Evolutionary conservation across 306 rosid species (phyloP).

Genomic region (Alnus rubra): DNA sequence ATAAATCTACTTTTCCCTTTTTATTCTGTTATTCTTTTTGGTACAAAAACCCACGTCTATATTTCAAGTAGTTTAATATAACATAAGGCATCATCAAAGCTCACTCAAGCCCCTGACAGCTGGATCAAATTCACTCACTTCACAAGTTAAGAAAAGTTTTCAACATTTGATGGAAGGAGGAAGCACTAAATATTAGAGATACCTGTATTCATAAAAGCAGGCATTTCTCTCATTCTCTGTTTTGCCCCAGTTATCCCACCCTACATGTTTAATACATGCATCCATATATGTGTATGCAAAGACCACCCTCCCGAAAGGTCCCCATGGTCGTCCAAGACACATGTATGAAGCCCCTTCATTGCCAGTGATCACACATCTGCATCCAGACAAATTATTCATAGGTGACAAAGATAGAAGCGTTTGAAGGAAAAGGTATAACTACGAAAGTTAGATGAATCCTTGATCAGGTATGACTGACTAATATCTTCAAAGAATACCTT

Average conservation of each 20-base stretch:
- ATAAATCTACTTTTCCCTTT: neutral
- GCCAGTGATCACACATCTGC: slow-evolving; percentile 85
- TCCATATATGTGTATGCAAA: slow-evolving; percentile 81
- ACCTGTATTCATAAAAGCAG: slow-evolving; percentile 86
- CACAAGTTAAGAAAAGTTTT: neutral
- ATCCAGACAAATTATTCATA: slow-evolving; percentile 18
- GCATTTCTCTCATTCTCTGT: slow-evolving; percentile 70
- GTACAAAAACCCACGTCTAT: neutral
- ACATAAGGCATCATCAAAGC: neutral
- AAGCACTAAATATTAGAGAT: slow-evolving; percentile 16
- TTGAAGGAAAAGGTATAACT: neutral
- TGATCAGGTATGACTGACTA: neutral
- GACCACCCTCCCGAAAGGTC: slow-evolving; percentile 86
- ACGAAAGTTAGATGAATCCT: slow-evolving; percentile 1
- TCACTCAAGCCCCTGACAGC: neutral
- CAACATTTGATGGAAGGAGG: neutral
- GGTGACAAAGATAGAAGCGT: slow-evolving; percentile 15
- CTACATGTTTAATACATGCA: slow-evolving; percentile 60
- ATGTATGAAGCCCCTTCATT: slow-evolving; percentile 54
- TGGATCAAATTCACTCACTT: neutral
- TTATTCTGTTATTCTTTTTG: neutral
- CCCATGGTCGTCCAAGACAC: slow-evolving; percentile 92
- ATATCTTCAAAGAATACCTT: neutral
- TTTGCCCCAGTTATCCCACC: slow-evolving; percentile 92
- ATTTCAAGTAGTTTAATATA: neutral